Evolutionary conservation across 495 filamentous ascomycete species (phyloP), one percentile per base, ranked within the genome.

Genomic region (Hypoxylon trugodes): DNA sequence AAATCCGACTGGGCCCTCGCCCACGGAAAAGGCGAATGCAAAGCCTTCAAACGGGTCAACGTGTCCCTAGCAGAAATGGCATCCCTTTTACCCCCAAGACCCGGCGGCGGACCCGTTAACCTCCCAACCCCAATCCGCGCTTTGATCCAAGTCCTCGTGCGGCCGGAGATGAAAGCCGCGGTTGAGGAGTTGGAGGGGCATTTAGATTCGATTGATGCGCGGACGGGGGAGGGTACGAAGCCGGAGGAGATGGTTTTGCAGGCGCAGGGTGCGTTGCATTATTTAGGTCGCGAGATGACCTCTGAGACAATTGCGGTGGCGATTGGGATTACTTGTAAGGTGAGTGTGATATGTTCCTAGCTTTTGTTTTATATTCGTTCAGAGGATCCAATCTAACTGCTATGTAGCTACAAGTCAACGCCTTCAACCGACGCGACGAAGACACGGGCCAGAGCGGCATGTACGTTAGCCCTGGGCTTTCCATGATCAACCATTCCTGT

Each of bases 401-500:
- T 2, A 10, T 35, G n/a, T 32, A 81, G 79, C 69, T 79, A 33
- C 73, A 80, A 68, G 75, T 78, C 21, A 82, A 82, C 56, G 74
- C 80, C 12, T 82, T 81, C 64, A 75, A 77, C 59, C 48, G 77
- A 28, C 45, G 65, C 22, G 80, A 82, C 52, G 49, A 59, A 1
- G 77, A 80, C 49, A 52, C 72, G 18, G 76, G 66, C 4, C 63
- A 73, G 63, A 66, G 63, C 15, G 80, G 79, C 2, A 68, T 78
- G 8, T 81, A 76, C 38, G 25, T 83, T 37, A 76, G 82, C 46
- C 68, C 79, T 3, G 69, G 56, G 4, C 65, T 84, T 19, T 76
- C 83, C 18, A 78, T 82, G 72, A 59, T 78, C 4, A 84, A 85
- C 52, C 83, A 85, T 59, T 84, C 81, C 1, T 85, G 83, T 41